Conservation (phyloP, 805 yeast species). For the Kazachstania kunashirensis region DNA sequence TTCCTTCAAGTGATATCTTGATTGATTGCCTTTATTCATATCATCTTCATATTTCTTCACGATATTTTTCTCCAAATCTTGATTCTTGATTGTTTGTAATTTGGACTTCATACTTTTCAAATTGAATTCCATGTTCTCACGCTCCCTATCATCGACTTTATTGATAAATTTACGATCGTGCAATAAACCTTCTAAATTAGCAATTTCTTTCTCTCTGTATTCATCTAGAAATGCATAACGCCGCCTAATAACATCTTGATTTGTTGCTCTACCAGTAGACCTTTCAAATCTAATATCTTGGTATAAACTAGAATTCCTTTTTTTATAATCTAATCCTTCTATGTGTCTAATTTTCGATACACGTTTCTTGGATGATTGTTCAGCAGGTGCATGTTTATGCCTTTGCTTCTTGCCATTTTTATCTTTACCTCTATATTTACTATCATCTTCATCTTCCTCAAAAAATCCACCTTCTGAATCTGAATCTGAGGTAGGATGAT, state of each 20-base stretch:
- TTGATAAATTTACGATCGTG: slow-evolving; percentile 42
- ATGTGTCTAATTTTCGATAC: slow-evolving; percentile 64
- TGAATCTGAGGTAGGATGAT: slow-evolving; percentile 6
- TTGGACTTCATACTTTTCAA: slow-evolving; percentile 59
- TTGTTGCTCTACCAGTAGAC: slow-evolving; percentile 78
- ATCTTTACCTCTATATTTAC: not conserved
- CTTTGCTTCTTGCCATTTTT: slow-evolving; percentile 26
- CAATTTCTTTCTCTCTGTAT: slow-evolving; percentile 67
- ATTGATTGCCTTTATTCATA: slow-evolving; percentile 42
- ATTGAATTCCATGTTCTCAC: slow-evolving; percentile 42
- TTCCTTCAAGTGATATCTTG: slow-evolving; percentile 51
- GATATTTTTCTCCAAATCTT: slow-evolving; percentile 65
- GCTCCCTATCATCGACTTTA: slow-evolving; percentile 36
- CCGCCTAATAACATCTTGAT: slow-evolving; percentile 52
- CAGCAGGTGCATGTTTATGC: slow-evolving; percentile 83
- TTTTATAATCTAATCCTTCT: slow-evolving; percentile 49
- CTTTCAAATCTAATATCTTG: slow-evolving; percentile 86
- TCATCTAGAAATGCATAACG: slow-evolving; percentile 82
- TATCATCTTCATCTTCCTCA: slow-evolving; percentile 27
- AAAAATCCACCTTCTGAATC: slow-evolving; percentile 31
- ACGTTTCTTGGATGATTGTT: slow-evolving; percentile 60
- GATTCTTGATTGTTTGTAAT: slow-evolving; percentile 56
- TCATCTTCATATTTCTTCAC: slow-evolving; percentile 49
- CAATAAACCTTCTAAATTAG: slow-evolving; percentile 45
- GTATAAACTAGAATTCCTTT: slow-evolving; percentile 37